Base-by-base conservation (phyloP, 768 basidiomycete species). In the Agaricus bisporus region DNA sequence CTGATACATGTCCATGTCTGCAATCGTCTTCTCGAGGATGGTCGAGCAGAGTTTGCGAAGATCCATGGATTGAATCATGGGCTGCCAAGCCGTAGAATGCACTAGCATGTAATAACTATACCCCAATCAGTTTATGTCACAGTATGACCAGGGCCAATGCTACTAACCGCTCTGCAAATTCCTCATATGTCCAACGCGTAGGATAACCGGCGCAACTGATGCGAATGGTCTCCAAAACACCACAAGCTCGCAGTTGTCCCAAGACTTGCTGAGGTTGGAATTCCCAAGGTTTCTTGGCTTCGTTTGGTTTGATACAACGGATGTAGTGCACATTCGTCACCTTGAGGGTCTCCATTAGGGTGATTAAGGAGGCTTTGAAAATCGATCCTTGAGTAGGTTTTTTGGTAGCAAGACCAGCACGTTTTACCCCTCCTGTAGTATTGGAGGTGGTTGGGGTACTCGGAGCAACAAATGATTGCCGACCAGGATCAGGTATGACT, bases 171-270 rank as follows among this genome's bases (percentile, higher is more conserved):
- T 98, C 95, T 4, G 92, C 97, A 65, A 99, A 99, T 68, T 98
- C 97, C 64, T 94, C 95, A 60, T 98, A 99, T 3, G 87, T 93
- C 97, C 97, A 98, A 32, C 97, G 80, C 11, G 93, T 93, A 26
- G 97, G 97, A 70, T 99, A 99, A 29, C 97, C 97, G 41, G 97
- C 97, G 69, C 97, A 98, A 70, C 91, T 94, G 65, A 99, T 99
- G 53, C 95, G 82, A 62, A 99, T 99, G 3, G 97, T 99, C 70
- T 99, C 97, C 39, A 99, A 77, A 51, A 99, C 97, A 84, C 97
- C 97, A 69, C 97, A 99, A 53, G 97, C 97, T 44, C 97, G 82
- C 26, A 99, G 73, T 67, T 99, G 97, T 17, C 91, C 85, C 41
- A 99, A 71, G 14, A 99, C 97, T 66, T 98, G 94, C 61, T 95